Evolutionary conservation across 495 filamentous ascomycete species (phyloP).

Genomic region (Penicillium daleae): DNA sequence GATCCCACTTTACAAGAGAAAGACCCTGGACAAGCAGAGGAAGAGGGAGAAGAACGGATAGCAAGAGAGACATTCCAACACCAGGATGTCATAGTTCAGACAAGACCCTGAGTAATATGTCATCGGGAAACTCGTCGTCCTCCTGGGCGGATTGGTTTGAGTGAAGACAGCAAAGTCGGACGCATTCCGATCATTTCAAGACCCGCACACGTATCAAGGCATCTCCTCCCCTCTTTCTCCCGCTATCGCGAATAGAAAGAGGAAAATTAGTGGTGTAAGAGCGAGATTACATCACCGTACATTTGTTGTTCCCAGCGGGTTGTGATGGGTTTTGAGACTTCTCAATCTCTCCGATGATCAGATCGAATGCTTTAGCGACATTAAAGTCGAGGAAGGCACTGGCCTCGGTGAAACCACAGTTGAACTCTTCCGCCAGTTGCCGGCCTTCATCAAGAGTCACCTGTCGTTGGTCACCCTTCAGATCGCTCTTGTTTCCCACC

Average conservation of each 20-base stretch:
- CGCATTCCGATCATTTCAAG: neutral
- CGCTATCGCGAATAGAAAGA: neutral
- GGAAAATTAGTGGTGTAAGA: neutral
- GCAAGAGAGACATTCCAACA: neutral
- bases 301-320: constrained; percentile 78
- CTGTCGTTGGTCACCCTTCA: constrained; percentile 90
- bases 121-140: neutral
- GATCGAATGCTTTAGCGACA: constrained; percentile 88
- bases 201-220: neutral
- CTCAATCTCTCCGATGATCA: constrained; percentile 94
- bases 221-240: constrained; percentile 1
- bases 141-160: neutral
- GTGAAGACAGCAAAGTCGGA: neutral
- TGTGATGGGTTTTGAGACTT: constrained; percentile 90
- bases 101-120: neutral
- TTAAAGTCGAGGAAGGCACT: constrained; percentile 93
- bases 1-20: constrained; percentile 1
- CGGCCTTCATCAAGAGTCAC: constrained; percentile 83
- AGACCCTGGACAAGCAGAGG: neutral
- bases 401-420: constrained; percentile 93
- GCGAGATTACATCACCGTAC: constrained; percentile 74
- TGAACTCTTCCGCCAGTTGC: constrained; percentile 78
- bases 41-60: neutral
- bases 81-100: neutral
- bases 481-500: constrained; percentile 95